Conservation (phyloP, 2,329 filamentous ascomycete species). For the Pseudodiploospora longispora region DNA sequence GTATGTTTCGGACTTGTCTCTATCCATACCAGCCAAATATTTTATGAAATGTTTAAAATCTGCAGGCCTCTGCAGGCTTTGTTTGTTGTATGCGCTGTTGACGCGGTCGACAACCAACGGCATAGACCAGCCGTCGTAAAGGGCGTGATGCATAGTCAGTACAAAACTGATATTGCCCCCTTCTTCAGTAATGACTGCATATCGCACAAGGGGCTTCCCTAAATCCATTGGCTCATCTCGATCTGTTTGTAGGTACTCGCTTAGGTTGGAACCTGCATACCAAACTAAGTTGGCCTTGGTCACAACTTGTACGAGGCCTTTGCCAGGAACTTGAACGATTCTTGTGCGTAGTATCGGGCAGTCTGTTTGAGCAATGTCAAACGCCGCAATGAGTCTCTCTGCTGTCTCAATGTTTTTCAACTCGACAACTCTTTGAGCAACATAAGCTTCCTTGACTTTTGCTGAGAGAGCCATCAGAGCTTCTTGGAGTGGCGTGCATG, state of each 20-base stretch:
- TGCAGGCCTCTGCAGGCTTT: conserved; percentile 23
- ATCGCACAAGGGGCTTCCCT: conserved; percentile 37
- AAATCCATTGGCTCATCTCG: conserved; percentile 34
- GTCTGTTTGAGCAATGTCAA: conserved; percentile 28
- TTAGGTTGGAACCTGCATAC: conserved; percentile 25
- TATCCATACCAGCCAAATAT: conserved; percentile 33
- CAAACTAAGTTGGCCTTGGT: conserved; percentile 30
- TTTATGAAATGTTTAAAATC: conserved; percentile 43
- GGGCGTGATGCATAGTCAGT: conserved; percentile 46
- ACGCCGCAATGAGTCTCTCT: conserved; percentile 32
- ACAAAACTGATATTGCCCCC: conserved; percentile 34
- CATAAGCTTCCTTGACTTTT: conserved; percentile 43
- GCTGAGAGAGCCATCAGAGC: conserved; percentile 45
- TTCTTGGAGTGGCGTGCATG: conserved; percentile 47
- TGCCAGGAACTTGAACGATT: conserved; percentile 36
- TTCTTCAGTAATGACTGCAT: conserved; percentile 30
- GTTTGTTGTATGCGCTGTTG: conserved; percentile 34
- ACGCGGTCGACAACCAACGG: conserved; percentile 40
- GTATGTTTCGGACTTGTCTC: conserved; percentile 32
- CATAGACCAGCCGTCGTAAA: conserved; percentile 52
- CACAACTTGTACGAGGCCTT: conserved; percentile 40
- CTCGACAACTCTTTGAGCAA: conserved; percentile 40
- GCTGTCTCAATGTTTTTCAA: conserved; percentile 29
- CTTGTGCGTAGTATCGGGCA: conserved; percentile 40
- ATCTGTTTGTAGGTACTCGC: conserved; percentile 33